Percentiles rank a stretch among this genome's conserved stretches.
Evolutionary conservation across 2,329 filamentous ascomycete species (phyloP).

Genomic region (Plenodomus lindquistii): DNA sequence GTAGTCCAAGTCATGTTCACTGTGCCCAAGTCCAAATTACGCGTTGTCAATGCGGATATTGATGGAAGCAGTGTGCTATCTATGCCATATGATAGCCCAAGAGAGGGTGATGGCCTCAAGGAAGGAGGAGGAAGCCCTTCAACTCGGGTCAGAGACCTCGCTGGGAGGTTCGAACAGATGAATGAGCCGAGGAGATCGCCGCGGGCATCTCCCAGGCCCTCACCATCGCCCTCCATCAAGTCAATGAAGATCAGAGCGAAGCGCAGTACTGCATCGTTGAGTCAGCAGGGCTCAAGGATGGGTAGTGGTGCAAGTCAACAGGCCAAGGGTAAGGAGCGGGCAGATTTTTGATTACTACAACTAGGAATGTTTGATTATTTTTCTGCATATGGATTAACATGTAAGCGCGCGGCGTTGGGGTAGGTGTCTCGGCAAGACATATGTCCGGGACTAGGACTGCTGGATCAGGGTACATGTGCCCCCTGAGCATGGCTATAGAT

Average conservation of each 20-base stretch:
- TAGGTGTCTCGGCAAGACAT: too few relatives aligned
- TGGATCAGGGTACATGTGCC: too few relatives aligned
- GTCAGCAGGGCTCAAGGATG: constrained; percentile 5
- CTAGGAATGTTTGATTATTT: background rate
- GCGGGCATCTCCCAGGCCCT: constrained; percentile 17
- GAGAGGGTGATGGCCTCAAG: constrained; percentile 10
- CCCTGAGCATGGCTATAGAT: too few relatives aligned
- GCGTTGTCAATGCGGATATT: constrained; percentile 74
- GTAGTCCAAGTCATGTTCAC: constrained; percentile 78
- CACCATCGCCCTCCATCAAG: constrained; percentile 25
- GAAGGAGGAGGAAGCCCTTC: constrained; percentile 10
- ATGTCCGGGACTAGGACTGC: too few relatives aligned
- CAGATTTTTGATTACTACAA: background rate
- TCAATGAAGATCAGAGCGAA: constrained; percentile 30
- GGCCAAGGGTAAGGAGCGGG: constrained; percentile 3
- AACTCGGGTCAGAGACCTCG: constrained; percentile 34
- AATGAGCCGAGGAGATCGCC: constrained; percentile 9
- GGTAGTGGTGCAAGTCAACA: constrained; percentile 2
- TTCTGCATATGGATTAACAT: background rate
- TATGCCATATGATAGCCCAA: constrained; percentile 22
- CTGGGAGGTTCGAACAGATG: constrained; percentile 36
- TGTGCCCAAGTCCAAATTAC: constrained; percentile 79
- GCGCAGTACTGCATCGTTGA: constrained; percentile 17
- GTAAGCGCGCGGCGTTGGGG: background rate
- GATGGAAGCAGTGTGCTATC: constrained; percentile 35